Evolutionary conservation across 164 flowering plant genomes (phyloP), one percentile per base, ranked within the genome.

Genomic region (Magnolia sinica): DNA sequence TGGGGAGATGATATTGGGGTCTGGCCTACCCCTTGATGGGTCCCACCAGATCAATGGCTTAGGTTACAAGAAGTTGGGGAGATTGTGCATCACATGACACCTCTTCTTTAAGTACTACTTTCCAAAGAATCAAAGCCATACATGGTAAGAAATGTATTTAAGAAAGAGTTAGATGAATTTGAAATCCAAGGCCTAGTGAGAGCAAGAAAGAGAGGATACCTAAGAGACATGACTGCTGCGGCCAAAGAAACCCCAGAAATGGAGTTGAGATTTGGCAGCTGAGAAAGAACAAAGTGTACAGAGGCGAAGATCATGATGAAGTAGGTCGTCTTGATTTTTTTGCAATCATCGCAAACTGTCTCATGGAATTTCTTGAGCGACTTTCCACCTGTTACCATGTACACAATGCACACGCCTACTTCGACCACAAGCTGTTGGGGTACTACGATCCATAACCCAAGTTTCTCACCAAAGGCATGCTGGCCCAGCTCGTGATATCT

Each of bases 301-400:
- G 90, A 86, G n/a, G 83, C 88, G 61, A 89, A 87, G n/a, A 89
- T 87, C 86, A 89, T 80, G 77, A 91, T 89, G 85, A 87, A 88
- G 73, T 78, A 91, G 29, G 91, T 86, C 73, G 79, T 77, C 37
- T 81, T 89, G 82, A 89, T 86, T 8, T 76, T 58, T 52, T 85
- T 82, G 86, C 85, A 85, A 19, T 66, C 72, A 8, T 71, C 7
- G 72, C 87, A 84, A 8, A 85, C 84, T 13, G 73, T 73, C 11
- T 81, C 83, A 76, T 88, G 89, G 70, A 88, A 82, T 70, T 89
- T 91, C 81, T 91, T 75, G 73, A 89, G 73, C 0, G 90, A 91
- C 64, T 79, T 83, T 0, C 94, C 94, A 7, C 91, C 94, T 0
- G 91, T 89, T 13, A 89, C 86, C 91, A 90, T 91, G 81, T 89